phyloP scores from a whole-genome alignment of 2,329 filamentous ascomycete species.

The Xylaria polymorpha region DNA sequence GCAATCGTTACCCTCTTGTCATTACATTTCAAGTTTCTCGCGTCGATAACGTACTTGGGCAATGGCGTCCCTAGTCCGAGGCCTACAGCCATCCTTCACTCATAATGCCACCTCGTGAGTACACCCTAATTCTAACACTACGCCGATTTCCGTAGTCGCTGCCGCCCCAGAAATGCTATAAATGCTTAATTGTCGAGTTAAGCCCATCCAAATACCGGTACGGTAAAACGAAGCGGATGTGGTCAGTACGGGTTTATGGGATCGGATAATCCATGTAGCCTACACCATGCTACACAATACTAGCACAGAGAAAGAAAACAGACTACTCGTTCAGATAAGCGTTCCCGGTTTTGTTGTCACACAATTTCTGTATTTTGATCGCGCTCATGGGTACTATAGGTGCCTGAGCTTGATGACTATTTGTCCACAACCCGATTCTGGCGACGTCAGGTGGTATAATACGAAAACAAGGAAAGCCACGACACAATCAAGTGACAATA shows the following conservation, averaged over 20 bases:
- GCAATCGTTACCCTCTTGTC: conserved; percentile 13
- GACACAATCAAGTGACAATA: conserved; percentile 4
- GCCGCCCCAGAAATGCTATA: background rate
- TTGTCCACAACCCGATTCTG: background rate
- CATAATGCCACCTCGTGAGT: background rate
- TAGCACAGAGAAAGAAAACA: background rate
- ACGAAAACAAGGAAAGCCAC: conserved; percentile 6
- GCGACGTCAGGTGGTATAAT: conserved; percentile 1
- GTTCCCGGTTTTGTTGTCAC: background rate
- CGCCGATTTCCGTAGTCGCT: background rate
- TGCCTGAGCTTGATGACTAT: background rate
- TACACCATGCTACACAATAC: background rate
- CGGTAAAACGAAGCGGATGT: background rate
- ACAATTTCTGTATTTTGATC: conserved; percentile 32
- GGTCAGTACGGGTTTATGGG: background rate
- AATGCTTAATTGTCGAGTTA: background rate
- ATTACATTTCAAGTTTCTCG: conserved; percentile 38
- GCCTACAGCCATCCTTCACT: background rate
- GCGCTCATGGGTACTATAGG: background rate
- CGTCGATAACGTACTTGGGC: conserved; percentile 32
- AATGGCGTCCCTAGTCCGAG: background rate
- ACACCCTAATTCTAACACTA: background rate
- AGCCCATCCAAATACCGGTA: background rate
- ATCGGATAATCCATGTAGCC: background rate
- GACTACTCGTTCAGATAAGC: background rate